Conservation (phyloP, 2,329 filamentous ascomycete genomes). For the Verticillium isaacii region DNA sequence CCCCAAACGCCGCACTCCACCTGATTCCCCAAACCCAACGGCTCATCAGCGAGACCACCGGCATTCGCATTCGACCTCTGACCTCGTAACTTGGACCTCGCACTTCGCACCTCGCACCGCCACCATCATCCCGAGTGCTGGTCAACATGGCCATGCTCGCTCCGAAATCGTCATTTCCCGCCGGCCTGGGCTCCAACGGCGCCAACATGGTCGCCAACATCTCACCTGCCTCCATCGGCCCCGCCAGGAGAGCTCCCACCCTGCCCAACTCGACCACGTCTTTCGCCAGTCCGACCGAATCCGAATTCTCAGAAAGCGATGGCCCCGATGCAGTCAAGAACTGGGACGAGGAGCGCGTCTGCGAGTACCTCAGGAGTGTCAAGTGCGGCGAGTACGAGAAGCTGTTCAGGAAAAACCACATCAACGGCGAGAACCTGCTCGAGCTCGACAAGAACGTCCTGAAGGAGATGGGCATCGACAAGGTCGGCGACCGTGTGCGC, state of each 20-base stretch:
- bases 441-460: constrained; percentile 96
- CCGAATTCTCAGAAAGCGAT: constrained; percentile 77
- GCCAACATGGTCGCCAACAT: constrained; percentile 35
- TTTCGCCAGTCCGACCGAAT: constrained; percentile 83
- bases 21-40: not conserved
- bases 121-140: not conserved
- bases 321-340: constrained; percentile 70
- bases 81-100: constrained; percentile 1
- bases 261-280: constrained; percentile 44
- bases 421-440: constrained; percentile 93
- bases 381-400: constrained; percentile 93
- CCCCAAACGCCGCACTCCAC: not conserved
- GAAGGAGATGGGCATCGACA: constrained; percentile 97
- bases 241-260: constrained; percentile 46
- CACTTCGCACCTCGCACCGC: not conserved
- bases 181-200: constrained; percentile 44
- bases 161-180: constrained; percentile 66
- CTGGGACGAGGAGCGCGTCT: constrained; percentile 90
- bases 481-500: constrained; percentile 91
- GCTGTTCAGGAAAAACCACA: constrained; percentile 86
- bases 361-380: constrained; percentile 85
- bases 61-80: not conserved
- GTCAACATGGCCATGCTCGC: constrained; percentile 70
- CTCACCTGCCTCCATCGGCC: constrained; percentile 43
- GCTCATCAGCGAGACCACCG: not conserved